These are phyloP conservation scores for Eucalyptus leucophloia DNA, from an alignment of 345 rosid genomes.

Conservation along the genomic window DNA sequence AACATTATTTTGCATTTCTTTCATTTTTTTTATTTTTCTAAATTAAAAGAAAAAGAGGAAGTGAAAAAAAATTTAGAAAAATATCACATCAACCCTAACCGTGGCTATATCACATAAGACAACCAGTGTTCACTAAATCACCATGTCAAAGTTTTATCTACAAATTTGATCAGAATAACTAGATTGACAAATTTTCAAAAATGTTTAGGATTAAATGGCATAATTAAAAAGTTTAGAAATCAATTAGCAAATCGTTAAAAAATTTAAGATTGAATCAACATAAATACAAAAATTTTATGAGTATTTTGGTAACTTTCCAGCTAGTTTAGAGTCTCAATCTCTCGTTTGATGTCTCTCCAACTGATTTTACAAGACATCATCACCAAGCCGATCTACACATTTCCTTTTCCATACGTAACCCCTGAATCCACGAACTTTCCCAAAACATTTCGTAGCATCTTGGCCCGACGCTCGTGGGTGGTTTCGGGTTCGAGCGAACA, in stretches of 20 bases:
- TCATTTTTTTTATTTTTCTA: too few relatives aligned
- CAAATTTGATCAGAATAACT: too few relatives aligned
- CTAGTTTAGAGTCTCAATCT: background rate
- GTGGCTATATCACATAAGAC: too few relatives aligned
- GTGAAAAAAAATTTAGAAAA: background rate
- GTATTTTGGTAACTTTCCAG: background rate
- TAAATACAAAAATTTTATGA: rapidly evolving
- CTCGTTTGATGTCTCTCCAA: background rate
- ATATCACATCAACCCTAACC: too few relatives aligned
- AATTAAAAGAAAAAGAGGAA: too few relatives aligned
- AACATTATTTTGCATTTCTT: too few relatives aligned
- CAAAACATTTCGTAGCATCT: background rate
- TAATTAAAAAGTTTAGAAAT: too few relatives aligned
- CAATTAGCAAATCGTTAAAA: too few relatives aligned
- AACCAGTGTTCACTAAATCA: rapidly evolving
- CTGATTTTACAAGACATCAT: background rate
- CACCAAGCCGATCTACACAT: background rate
- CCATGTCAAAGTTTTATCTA: background rate
- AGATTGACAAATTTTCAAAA: too few relatives aligned
- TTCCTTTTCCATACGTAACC: background rate
- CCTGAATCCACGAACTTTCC: background rate
- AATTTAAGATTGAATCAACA: too few relatives aligned
- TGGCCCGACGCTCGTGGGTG: background rate
- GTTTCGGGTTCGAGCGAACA: background rate
- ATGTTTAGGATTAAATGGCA: too few relatives aligned